Evolutionary conservation across 495 filamentous ascomycete genomes (phyloP).

Genomic region (Daldinia decipiens): DNA sequence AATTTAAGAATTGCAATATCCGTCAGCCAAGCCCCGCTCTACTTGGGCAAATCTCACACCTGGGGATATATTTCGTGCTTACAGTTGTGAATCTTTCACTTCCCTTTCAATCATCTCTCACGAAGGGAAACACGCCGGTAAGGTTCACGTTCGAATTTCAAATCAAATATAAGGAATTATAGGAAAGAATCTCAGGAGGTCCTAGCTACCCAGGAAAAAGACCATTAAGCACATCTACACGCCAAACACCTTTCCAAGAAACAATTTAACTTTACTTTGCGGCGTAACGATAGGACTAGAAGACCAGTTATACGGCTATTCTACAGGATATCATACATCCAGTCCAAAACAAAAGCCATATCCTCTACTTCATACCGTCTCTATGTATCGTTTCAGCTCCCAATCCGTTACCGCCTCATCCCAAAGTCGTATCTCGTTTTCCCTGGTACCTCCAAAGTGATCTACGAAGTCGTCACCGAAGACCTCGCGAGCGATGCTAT

Average conservation of each 20-base stretch:
- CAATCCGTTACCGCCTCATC: slow-evolving; percentile 96
- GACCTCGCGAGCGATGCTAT: slow-evolving; percentile 87
- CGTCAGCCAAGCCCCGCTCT: not conserved
- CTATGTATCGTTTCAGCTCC: slow-evolving; percentile 79
- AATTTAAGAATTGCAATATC: not conserved
- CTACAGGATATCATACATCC: slow-evolving; percentile 23
- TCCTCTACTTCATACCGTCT: slow-evolving; percentile 65
- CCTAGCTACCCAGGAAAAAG: not conserved
- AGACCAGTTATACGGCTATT: not conserved
- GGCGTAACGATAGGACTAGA: not conserved
- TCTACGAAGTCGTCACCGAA: slow-evolving; percentile 97
- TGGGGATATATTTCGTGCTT: not conserved
- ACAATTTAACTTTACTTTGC: not conserved
- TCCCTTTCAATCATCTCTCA: not conserved
- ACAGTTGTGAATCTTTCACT: not conserved
- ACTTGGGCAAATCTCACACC: not conserved
- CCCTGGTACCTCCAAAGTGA: slow-evolving; percentile 90
- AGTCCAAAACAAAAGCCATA: not conserved
- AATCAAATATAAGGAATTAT: not conserved
- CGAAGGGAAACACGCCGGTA: not conserved
- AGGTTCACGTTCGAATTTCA: not conserved
- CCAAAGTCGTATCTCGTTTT: slow-evolving; percentile 91
- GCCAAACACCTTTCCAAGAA: not conserved
- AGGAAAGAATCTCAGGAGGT: not conserved
- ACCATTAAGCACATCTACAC: not conserved